Base-by-base conservation (phyloP, 2,329 filamentous ascomycete species). In the Fusarium sp. region DNA sequence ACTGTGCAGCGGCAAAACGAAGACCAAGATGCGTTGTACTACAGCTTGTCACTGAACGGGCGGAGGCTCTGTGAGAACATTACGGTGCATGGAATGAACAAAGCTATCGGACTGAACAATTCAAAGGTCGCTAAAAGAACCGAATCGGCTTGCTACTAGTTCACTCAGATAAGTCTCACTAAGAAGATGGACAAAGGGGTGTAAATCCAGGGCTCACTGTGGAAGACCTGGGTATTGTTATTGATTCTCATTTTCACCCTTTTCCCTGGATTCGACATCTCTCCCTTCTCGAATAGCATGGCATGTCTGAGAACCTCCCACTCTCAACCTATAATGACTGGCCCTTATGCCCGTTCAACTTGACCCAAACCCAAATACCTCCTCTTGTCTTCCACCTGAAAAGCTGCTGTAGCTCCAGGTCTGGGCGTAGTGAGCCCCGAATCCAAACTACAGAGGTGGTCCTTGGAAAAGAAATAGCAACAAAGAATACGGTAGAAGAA, bases 191-290 rank as follows among this genome's bases (percentile, higher is more conserved):
- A 70, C 26, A 39, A 47, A 70, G 36, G 33, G 33, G 18, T 59
- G 28, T 52, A 39, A 63, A 38, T 47, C 49, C 42, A 51, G 59
- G 42, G 48, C 17, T 42, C 47, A 57, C 22, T 38, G 39, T 24
- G 15, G 35, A 24, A 65, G 57, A 35, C 56, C 59, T 42, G 49
- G 35, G 33, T 14, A 35, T 69, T 65, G 55, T 52, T 45, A 72
- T 52, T 72, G 45, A 47, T 66, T 59, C 66, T 35, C 51, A 44
- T 65, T 70, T 66, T 66, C 52, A 26, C n/a, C 52, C 41, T 47
- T 60, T 70, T 64, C 57, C 44, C 39, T 42, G 41, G 38, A 22
- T 51, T 51, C 12, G 10, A 36, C 45, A 59, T 60, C 47, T 39
- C 24, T 44, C 52, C 44, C 38, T 28, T 54, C 62, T 44, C 17